Conservation (phyloP, 139 green algal genomes). For the Medakamo hakoo region DNA sequence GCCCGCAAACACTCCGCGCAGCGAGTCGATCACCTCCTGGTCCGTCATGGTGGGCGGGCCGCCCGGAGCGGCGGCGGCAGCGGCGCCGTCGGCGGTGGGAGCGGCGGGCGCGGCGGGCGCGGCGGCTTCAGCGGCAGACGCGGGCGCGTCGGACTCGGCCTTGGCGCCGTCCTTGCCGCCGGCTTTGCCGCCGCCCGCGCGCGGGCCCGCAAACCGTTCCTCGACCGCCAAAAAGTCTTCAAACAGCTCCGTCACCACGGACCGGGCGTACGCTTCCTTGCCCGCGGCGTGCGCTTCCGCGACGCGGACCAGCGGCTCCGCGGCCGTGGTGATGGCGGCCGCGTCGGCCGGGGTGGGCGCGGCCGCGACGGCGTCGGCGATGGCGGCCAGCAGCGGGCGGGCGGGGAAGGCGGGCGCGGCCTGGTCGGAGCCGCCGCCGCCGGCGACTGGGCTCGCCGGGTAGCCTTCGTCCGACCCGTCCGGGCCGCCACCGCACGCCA, state of each 20-base stretch:
- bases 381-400: slow-evolving; percentile 15
- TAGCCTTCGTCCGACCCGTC: slow-evolving; percentile 5
- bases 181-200: slow-evolving; percentile 12
- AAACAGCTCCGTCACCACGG: slow-evolving; percentile 45
- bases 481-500: slow-evolving; percentile 1
- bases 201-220: slow-evolving; percentile 19
- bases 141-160: too few relatives aligned
- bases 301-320: slow-evolving; percentile 51
- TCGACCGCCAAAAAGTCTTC: slow-evolving; percentile 47
- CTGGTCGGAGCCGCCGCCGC: slow-evolving; percentile 1
- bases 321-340: slow-evolving; percentile 15
- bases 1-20: slow-evolving; percentile 50
- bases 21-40: slow-evolving; percentile 72
- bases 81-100: too few relatives aligned
- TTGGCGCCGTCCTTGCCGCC: too few relatives aligned
- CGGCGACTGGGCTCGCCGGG: slow-evolving; percentile 2
- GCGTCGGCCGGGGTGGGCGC: slow-evolving; percentile 14
- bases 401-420: slow-evolving; percentile 5
- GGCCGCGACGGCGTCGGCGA: slow-evolving; percentile 16
- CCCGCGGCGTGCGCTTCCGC: slow-evolving; percentile 42
- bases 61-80: too few relatives aligned
- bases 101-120: too few relatives aligned
- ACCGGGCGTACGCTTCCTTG: slow-evolving; percentile 30
- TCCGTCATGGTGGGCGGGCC: too few relatives aligned
- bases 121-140: too few relatives aligned